Evolutionary conservation across 805 yeast species (phyloP).

Genomic region (Metschnikowia lachancei): DNA sequence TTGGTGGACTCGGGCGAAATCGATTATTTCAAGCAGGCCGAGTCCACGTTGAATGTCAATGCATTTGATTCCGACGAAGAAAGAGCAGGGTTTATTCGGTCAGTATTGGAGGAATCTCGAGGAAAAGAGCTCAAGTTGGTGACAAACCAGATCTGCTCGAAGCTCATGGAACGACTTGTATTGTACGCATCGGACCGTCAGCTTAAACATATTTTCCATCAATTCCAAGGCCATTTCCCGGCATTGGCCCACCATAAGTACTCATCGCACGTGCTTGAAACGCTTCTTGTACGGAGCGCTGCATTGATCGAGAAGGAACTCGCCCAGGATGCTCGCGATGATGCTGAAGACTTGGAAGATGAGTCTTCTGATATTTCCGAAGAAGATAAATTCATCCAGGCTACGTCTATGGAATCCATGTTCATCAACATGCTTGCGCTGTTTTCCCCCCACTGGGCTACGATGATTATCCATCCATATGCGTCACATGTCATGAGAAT

Average conservation of each 20-base stretch:
- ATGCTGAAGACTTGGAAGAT: constrained; percentile 30
- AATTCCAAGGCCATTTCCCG: constrained; percentile 72
- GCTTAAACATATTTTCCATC: constrained; percentile 59
- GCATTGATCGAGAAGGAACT: constrained; percentile 73
- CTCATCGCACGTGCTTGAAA: constrained; percentile 90
- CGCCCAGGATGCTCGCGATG: constrained; percentile 33
- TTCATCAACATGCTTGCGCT: constrained; percentile 66
- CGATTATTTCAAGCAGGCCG: constrained; percentile 92
- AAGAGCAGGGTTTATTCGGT: constrained; percentile 62
- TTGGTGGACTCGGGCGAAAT: constrained; percentile 78
- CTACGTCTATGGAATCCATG: constrained; percentile 61
- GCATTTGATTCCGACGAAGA: constrained; percentile 77
- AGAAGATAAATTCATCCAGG: constrained; percentile 34
- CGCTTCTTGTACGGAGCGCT: constrained; percentile 73
- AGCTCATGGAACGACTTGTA: constrained; percentile 84
- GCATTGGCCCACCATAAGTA: constrained; percentile 81
- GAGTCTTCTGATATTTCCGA: constrained; percentile 14
- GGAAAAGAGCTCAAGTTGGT: constrained; percentile 91
- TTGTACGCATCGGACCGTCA: constrained; percentile 62
- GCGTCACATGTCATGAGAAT: constrained; percentile 86
- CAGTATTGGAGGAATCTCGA: constrained; percentile 78
- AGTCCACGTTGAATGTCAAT: constrained; percentile 75
- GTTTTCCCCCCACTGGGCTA: constrained; percentile 53
- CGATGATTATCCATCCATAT: constrained; percentile 71
- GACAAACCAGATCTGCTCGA: constrained; percentile 93